phyloP scores from a whole-genome alignment of 2,329 filamentous ascomycete species.

The Dactylellina leptospora region DNA sequence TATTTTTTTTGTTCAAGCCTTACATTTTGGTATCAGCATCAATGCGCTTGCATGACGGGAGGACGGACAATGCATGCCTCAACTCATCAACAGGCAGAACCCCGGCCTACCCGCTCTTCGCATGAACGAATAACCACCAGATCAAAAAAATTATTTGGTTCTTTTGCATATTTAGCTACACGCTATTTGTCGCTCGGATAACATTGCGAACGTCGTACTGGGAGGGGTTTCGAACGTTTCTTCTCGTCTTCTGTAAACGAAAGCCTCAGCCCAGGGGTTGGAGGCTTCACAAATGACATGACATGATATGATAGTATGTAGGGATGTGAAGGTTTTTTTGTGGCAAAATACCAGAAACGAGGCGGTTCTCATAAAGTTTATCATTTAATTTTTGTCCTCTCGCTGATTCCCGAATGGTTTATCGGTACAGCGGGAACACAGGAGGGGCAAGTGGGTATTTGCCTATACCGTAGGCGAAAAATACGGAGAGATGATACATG shows the following conservation, averaged over 20 bases:
- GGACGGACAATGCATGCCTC: slow-evolving; percentile 16
- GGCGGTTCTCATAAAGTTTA: slow-evolving; percentile 17
- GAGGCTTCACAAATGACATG: neutral
- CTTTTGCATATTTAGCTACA: neutral
- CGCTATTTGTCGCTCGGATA: neutral
- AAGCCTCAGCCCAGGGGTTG: too few species aligned
- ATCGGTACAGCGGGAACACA: neutral
- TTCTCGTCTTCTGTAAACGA: too few species aligned
- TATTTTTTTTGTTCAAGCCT: too few species aligned
- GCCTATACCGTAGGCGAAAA: neutral
- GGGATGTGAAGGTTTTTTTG: slow-evolving; percentile 4
- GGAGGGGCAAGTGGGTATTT: neutral
- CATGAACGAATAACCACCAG: slow-evolving; percentile 7
- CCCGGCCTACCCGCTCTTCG: slow-evolving; percentile 14
- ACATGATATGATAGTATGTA: neutral
- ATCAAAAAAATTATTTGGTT: neutral
- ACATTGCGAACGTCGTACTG: too few species aligned
- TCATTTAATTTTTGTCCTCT: too few species aligned
- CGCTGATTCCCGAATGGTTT: neutral
- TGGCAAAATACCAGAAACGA: slow-evolving; percentile 22
- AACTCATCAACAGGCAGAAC: neutral
- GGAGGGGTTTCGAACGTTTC: too few species aligned
- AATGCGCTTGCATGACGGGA: slow-evolving; percentile 50
- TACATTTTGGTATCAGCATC: slow-evolving; percentile 9
- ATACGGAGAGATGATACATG: slow-evolving; percentile 1